Percentiles rank a stretch among this genome's conserved stretches.
Conservation (phyloP, 106 monocot species). For the Dendrobium nobile region DNA sequence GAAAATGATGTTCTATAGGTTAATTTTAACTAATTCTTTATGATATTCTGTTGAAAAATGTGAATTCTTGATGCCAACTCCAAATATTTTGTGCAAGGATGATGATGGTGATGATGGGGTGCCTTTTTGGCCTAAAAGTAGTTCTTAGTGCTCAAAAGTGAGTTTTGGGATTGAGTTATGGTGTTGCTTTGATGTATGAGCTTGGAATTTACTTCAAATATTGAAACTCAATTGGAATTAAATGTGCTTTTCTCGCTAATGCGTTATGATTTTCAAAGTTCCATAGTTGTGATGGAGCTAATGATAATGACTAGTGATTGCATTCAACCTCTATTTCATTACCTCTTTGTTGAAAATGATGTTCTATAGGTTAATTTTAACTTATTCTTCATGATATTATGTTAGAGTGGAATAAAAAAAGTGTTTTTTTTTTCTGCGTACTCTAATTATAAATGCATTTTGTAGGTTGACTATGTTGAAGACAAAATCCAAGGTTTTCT, state of each 20-base stretch:
- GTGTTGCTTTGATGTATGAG: neutral
- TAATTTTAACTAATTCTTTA: neutral
- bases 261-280: neutral
- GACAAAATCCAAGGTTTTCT: slow-evolving; percentile 61
- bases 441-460: neutral
- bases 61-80: too few species aligned
- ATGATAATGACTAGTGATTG: neutral
- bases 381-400: neutral
- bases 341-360: neutral
- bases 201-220: neutral
- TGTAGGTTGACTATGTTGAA: slow-evolving; percentile 61
- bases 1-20: neutral
- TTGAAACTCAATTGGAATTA: neutral
- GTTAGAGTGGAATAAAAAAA: neutral
- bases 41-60: neutral
- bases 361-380: neutral
- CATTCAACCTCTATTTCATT: neutral
- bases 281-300: neutral
- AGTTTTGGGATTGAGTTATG: neutral
- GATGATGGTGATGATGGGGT: neutral
- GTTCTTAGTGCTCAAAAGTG: neutral
- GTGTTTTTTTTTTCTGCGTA: neutral
- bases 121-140: neutral
- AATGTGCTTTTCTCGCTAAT: too few species aligned
- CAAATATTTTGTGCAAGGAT: too few species aligned